Percentiles rank a stretch among this genome's conserved stretches.
phyloP scores from a whole-genome alignment of 257 asterid genomes.

The Solanum microdontum region DNA sequence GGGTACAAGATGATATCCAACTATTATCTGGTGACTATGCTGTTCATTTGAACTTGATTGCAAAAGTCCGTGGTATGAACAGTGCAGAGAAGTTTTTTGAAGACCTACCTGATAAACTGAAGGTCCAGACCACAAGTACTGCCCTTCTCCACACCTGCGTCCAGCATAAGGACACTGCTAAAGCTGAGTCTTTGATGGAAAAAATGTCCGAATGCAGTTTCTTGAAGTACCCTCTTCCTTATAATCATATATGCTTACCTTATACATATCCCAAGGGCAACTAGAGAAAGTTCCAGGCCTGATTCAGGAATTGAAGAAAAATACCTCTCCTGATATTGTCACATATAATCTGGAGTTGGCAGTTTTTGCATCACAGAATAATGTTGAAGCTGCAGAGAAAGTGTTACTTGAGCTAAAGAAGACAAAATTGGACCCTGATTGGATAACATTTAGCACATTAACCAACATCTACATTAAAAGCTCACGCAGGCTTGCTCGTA shows the following conservation, averaged over 20 bases:
- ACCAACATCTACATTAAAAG: constrained; percentile 64
- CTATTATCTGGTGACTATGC: constrained; percentile 86
- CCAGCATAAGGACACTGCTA: constrained; percentile 39
- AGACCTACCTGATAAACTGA: constrained; percentile 74
- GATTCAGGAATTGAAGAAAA: constrained; percentile 54
- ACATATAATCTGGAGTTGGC: constrained; percentile 72
- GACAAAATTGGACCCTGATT: constrained; percentile 60
- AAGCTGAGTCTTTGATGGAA: constrained; percentile 72
- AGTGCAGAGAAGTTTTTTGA: constrained; percentile 76
- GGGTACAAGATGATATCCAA: constrained; percentile 57
- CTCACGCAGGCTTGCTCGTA: too few relatives aligned
- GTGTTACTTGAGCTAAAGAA: constrained; percentile 43
- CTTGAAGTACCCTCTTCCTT: constrained; percentile 61
- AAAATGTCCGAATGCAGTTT: constrained; percentile 74
- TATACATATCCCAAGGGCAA: constrained; percentile 55
- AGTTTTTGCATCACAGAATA: constrained; percentile 53
- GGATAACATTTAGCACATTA: constrained; percentile 87
- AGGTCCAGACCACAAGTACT: constrained; percentile 53
- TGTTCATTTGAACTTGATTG: constrained; percentile 77
- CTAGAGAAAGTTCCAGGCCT: constrained; percentile 49
- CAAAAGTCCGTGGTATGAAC: constrained; percentile 70
- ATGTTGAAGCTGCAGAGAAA: constrained; percentile 56
- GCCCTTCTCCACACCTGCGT: constrained; percentile 86
- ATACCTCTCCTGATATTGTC: constrained; percentile 65
- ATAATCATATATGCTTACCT: constrained; percentile 70